These are phyloP conservation scores for Grigorovia humatica DNA, from an alignment of 805 yeast species.

Conservation along the genomic window DNA sequence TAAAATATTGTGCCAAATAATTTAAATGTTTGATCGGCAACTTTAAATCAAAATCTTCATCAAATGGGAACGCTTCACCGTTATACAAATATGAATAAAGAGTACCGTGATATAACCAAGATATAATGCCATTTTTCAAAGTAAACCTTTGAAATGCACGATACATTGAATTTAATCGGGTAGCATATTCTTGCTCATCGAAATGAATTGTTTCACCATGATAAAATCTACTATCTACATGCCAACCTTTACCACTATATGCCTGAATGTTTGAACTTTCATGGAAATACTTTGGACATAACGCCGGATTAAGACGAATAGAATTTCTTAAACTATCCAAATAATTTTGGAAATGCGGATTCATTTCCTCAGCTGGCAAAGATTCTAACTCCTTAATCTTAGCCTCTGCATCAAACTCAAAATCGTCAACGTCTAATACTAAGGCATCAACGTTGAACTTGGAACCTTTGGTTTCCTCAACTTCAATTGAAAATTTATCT, in stretches of 20 bases:
- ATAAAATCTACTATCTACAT: slow-evolving; percentile 53
- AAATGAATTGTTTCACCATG: slow-evolving; percentile 33
- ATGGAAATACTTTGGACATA: slow-evolving; percentile 32
- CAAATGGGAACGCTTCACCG: slow-evolving; percentile 57
- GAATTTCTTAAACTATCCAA: slow-evolving; percentile 29
- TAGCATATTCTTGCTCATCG: background rate
- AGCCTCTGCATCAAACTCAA: slow-evolving; percentile 18
- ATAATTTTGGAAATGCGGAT: slow-evolving; percentile 22
- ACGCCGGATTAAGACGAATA: slow-evolving; percentile 18
- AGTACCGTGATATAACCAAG: slow-evolving; percentile 62
- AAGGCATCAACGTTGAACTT: slow-evolving; percentile 9
- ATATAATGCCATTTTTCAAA: slow-evolving; percentile 33
- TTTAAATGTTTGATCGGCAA: slow-evolving; percentile 42
- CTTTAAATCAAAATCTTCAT: slow-evolving; percentile 54
- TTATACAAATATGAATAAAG: slow-evolving; percentile 56
- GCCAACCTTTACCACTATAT: slow-evolving; percentile 22
- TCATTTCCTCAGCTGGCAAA: slow-evolving; percentile 7
- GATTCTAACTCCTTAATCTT: slow-evolving; percentile 19
- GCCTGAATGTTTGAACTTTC: slow-evolving; percentile 8
- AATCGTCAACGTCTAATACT: slow-evolving; percentile 13
- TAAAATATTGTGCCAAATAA: slow-evolving; percentile 32
- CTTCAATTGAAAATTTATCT: slow-evolving; percentile 5
- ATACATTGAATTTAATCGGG: slow-evolving; percentile 33
- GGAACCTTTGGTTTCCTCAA: slow-evolving; percentile 6
- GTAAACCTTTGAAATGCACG: slow-evolving; percentile 44